Evolutionary conservation across 257 asterid species (phyloP), one percentile per base, ranked within the genome.

Genomic region (Solanum chmielewskii): DNA sequence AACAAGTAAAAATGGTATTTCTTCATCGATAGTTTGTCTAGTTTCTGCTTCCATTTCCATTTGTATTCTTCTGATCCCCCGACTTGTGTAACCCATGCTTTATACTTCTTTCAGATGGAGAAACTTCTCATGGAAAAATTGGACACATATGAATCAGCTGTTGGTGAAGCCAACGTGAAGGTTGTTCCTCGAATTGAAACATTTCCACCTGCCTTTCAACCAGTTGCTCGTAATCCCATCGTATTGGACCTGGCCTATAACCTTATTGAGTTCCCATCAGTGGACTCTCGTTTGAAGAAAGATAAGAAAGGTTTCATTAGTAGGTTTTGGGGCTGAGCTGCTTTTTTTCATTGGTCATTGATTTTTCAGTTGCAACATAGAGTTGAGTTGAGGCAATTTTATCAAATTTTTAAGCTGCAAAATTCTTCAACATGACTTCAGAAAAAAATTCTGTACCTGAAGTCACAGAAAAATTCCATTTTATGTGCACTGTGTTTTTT

Each of bases 241-340:
- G 91, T 90, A 73, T 87, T 94, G 21, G 96, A 94, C 89, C 94
- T 94, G 80, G 98, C 98, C 33, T 94, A 90, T 91, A 92, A 94
- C 44, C 70, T 89, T 11, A 91, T 97, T 1, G 98, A 93, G 59
- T 97, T 95, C 92, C 98, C 99, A 9, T 91, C 98, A 10, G 95
- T 95, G 23, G 98, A 93, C 86, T 91, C 85, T 76, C 92, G 95
- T 93, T 94, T 93, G 93, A 95, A 94, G 98, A 97, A 94, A 89
- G 98, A 95, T 83, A 89, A 86, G 88, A 97, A 95, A 93, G 97
- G 99, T 75, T 93, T 95, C 86, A 90, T 97, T 8, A 95, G 98
- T 82, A 92, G 99, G 98, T 88, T 97, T 56, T 97, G 96, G 96
- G 83, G 98, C 64, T 96, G 93, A 94, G 60, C 59, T 64, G 39